phyloP scores from a whole-genome alignment of 768 basidiomycete genomes.

The Pisolithus sp. region DNA sequence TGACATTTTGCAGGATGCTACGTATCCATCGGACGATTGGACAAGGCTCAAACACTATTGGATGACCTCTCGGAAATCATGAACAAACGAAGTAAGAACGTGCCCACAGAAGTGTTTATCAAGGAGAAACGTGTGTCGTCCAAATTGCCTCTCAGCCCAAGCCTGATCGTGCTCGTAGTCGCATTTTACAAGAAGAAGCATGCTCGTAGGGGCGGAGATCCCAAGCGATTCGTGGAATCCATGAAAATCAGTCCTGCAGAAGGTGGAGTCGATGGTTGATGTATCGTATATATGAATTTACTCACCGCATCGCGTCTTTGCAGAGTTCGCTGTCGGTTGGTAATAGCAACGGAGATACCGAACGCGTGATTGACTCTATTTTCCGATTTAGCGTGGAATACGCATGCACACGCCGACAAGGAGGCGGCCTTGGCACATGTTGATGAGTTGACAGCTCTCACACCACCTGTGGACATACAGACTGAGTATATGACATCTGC shows the following conservation, averaged over 20 bases:
- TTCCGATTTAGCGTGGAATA: slow-evolving; percentile 64
- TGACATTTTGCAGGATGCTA: slow-evolving; percentile 47
- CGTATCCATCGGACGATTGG: slow-evolving; percentile 45
- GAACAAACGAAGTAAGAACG: slow-evolving; percentile 57
- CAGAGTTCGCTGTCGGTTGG: slow-evolving; percentile 70
- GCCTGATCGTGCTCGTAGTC: slow-evolving; percentile 36
- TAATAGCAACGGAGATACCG: slow-evolving; percentile 1
- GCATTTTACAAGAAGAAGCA: slow-evolving; percentile 72
- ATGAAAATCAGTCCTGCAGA: slow-evolving; percentile 68
- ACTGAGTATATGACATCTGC: no score
- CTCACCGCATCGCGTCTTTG: slow-evolving; percentile 1
- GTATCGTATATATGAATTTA: neutral
- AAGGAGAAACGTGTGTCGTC: slow-evolving; percentile 60
- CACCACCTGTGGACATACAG: slow-evolving; percentile 36
- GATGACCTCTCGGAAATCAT: slow-evolving; percentile 57
- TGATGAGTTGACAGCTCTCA: slow-evolving; percentile 40
- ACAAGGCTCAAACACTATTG: slow-evolving; percentile 54
- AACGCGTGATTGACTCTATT: slow-evolving; percentile 3
- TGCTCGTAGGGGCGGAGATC: slow-evolving; percentile 44
- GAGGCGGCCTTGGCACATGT: slow-evolving; percentile 55
- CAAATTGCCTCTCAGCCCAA: neutral
- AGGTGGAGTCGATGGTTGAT: slow-evolving; percentile 31
- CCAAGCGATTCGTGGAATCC: slow-evolving; percentile 42
- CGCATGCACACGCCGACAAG: slow-evolving; percentile 52
- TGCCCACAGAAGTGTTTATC: slow-evolving; percentile 74